These are phyloP conservation scores for Ustilago cynodontis DNA, from an alignment of 1,284 basidiomycete species.

Conservation along the genomic window DNA sequence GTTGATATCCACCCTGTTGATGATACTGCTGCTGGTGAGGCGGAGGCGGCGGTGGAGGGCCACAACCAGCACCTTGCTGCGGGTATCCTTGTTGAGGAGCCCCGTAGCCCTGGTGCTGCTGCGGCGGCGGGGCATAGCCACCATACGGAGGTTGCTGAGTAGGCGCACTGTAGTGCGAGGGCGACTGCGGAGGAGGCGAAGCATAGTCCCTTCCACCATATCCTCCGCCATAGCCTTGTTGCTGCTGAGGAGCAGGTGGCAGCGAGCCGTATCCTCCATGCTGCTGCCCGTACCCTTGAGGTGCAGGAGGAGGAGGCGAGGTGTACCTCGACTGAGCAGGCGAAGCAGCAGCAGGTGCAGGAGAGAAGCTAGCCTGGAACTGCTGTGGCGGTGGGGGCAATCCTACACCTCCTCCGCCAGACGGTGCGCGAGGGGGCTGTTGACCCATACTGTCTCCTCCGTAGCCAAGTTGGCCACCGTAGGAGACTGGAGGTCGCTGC, in stretches of 20 bases:
- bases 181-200: conserved; percentile 16
- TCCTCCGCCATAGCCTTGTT: conserved; percentile 16
- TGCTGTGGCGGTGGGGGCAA: conserved; percentile 39
- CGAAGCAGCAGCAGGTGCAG: conserved; percentile 5
- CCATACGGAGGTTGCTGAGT: conserved; percentile 18
- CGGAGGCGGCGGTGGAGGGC: conserved; percentile 11
- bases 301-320: conserved; percentile 18
- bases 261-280: conserved; percentile 15
- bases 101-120: conserved; percentile 12
- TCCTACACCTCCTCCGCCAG: conserved; percentile 6
- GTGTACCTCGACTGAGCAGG: conserved; percentile 24
- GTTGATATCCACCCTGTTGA: conserved; percentile 25
- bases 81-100: conserved; percentile 23
- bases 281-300: conserved; percentile 10
- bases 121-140: conserved; percentile 3
- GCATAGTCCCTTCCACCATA: conserved; percentile 19
- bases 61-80: not conserved
- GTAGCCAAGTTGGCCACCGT: conserved; percentile 16
- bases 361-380: conserved; percentile 29
- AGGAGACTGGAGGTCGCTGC: conserved; percentile 12
- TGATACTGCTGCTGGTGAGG: conserved; percentile 17
- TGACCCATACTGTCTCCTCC: conserved; percentile 2
- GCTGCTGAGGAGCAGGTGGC: conserved; percentile 24
- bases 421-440: conserved; percentile 6
- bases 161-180: conserved; percentile 16